Conservation (phyloP, 2,329 filamentous ascomycete genomes). For the Myrmaecium sp. region DNA sequence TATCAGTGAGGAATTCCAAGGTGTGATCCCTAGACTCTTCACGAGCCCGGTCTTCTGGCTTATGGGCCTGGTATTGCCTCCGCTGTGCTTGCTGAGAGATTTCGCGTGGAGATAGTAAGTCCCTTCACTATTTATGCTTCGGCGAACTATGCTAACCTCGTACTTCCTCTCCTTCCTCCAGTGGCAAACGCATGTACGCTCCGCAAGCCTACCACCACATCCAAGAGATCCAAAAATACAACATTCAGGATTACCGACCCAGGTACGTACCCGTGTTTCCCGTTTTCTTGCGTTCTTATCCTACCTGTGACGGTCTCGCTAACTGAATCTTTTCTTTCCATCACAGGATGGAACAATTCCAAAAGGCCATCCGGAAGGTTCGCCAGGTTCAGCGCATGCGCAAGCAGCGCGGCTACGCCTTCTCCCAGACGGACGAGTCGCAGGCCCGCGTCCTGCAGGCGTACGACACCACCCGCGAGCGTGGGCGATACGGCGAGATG, state of each 20-base stretch:
- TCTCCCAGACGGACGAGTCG: constrained; percentile 91
- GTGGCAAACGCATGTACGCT: constrained; percentile 84
- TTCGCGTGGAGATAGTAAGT: constrained; percentile 83
- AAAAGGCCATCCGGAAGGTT: constrained; percentile 97
- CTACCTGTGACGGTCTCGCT: not conserved
- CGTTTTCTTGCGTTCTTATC: not conserved
- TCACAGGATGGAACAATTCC: constrained; percentile 92
- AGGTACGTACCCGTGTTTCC: constrained; percentile 39
- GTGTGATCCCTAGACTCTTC: constrained; percentile 68
- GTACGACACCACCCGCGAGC: constrained; percentile 86
- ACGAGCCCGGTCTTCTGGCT: constrained; percentile 77
- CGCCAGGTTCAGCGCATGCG: constrained; percentile 97
- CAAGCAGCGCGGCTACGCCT: constrained; percentile 96
- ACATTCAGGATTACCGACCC: constrained; percentile 95
- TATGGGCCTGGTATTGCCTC: constrained; percentile 65
- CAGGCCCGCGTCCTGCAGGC: constrained; percentile 91
- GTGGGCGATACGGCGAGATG: constrained; percentile 95
- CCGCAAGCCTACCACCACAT: constrained; percentile 95
- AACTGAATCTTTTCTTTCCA: constrained; percentile 2
- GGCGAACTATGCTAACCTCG: not conserved
- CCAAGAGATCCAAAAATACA: constrained; percentile 99
- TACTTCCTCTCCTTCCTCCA: constrained; percentile 6
- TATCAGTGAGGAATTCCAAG: constrained; percentile 71
- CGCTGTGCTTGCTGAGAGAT: constrained; percentile 71
- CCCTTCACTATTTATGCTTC: not conserved